phyloP scores from a whole-genome alignment of 192 early-diverging fungal species.

The Endogone sp. region DNA sequence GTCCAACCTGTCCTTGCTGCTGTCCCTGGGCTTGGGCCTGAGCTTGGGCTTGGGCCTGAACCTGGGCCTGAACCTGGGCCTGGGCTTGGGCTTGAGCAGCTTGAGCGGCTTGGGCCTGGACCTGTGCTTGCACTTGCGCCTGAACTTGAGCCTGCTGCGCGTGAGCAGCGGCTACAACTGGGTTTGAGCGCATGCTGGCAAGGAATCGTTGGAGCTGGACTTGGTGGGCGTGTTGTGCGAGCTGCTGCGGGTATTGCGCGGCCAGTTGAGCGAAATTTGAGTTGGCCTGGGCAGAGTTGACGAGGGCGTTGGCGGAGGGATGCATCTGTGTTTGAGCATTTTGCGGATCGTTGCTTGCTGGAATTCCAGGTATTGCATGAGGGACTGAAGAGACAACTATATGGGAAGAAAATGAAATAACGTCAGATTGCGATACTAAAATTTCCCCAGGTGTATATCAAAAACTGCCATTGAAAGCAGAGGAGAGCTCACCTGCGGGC shows the following conservation, averaged over 20 bases:
- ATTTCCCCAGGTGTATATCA: neutral
- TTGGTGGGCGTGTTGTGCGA: conserved; percentile 22
- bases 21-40: neutral
- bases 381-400: neutral
- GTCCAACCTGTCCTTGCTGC: conserved; percentile 1
- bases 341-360: conserved; percentile 6
- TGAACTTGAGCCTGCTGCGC: conserved; percentile 11
- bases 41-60: neutral
- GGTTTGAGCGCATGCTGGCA: conserved; percentile 21
- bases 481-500: neutral
- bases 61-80: neutral
- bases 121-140: conserved; percentile 14
- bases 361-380: conserved; percentile 16
- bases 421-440: neutral
- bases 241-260: conserved; percentile 32
- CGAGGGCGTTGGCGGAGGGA: conserved; percentile 16
- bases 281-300: conserved; percentile 23
- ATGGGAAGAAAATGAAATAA: neutral
- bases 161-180: conserved; percentile 10
- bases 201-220: conserved; percentile 22
- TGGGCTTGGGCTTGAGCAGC: conserved; percentile 6
- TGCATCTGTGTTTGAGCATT: conserved; percentile 16
- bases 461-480: neutral
- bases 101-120: conserved; percentile 17
- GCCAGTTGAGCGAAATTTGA: conserved; percentile 25